Evolutionary conservation across 148 eudicot species (phyloP), one percentile per base, ranked within the genome.

Genomic region (Oxyria digyna): DNA sequence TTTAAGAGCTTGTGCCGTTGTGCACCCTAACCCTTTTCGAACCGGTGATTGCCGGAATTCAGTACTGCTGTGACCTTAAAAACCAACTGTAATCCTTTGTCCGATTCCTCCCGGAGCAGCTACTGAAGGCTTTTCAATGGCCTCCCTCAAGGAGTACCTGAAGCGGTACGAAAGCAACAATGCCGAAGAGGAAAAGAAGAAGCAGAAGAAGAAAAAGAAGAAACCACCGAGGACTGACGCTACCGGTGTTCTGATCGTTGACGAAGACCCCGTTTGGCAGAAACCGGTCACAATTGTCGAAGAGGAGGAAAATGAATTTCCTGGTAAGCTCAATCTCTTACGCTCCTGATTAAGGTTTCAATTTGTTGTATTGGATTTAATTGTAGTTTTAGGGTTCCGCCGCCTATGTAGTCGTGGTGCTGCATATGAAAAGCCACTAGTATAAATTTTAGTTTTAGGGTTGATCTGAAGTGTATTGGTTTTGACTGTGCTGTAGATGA

Each of bases 181-280:
- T 59, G 4, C 37, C 10, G 77, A 69, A 21, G 86, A 74, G 21
- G 89, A 81, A 15, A 85, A 85, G 72, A 78, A 78, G 62, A 85
- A 85, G 38, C 3, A 83, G 68, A 93, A 84, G 77, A 85, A 69
- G 74, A 87, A 83, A 74, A 81, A 81, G 42, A 74, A 76, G n/a
- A n/a, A n/a, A n/a, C n/a, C n/a, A 75, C 40, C 77, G 54, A 85
- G 74, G 71, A 59, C 80, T 45, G 84, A 78, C 27, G 74, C 74
- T 13, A 33, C 68, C 26, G 93, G 97, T 43, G 96, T 94, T 26
- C 76, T 80, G 23, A 89, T 94, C 59, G 93, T 94, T 23, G 97
- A 94, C 55, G 89, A 86, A 79, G 97, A 94, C 77, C 99, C 99
- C 55, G 76, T 91, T 27, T 94, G 99, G 99, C 89, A 85, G 71